These are phyloP conservation scores for Exophiala calicioides DNA, from an alignment of 2,329 filamentous ascomycete genomes.

Conservation along the genomic window DNA sequence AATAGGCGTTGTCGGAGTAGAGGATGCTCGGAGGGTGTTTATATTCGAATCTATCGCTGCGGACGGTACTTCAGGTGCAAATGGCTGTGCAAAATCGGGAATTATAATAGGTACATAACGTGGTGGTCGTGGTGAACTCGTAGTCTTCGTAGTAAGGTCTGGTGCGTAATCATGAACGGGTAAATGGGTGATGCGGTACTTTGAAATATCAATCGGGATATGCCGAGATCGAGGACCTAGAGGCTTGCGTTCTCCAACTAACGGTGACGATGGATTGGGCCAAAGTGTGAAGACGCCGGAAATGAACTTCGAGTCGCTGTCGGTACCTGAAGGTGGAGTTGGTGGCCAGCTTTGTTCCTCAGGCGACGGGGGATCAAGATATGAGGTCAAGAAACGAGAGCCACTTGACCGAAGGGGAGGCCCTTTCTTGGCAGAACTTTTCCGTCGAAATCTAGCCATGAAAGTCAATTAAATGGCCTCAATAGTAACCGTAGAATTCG, in stretches of 20 bases:
- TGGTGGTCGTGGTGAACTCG: slow-evolving; percentile 25
- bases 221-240: slow-evolving; percentile 10
- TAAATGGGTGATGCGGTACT: slow-evolving; percentile 15
- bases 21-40: slow-evolving; percentile 16
- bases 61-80: slow-evolving; percentile 24
- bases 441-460: slow-evolving; percentile 27
- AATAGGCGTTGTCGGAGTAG: slow-evolving; percentile 20
- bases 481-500: neutral
- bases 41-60: slow-evolving; percentile 17
- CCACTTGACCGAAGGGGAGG: slow-evolving; percentile 6
- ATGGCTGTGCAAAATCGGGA: slow-evolving; percentile 34
- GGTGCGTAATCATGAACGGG: slow-evolving; percentile 13
- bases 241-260: slow-evolving; percentile 10
- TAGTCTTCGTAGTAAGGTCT: slow-evolving; percentile 15
- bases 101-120: slow-evolving; percentile 36
- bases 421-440: slow-evolving; percentile 16
- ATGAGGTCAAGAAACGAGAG: slow-evolving; percentile 19
- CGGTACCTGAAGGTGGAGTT: slow-evolving; percentile 13
- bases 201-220: slow-evolving; percentile 21
- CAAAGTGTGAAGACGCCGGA: slow-evolving; percentile 18
- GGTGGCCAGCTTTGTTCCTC: slow-evolving; percentile 22
- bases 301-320: slow-evolving; percentile 8
- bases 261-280: slow-evolving; percentile 17
- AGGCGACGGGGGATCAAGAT: slow-evolving; percentile 26
- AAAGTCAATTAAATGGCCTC: slow-evolving; percentile 14